phyloP scores from a whole-genome alignment of 1,284 basidiomycete genomes.

The Neotropicomus parvogracilis region DNA sequence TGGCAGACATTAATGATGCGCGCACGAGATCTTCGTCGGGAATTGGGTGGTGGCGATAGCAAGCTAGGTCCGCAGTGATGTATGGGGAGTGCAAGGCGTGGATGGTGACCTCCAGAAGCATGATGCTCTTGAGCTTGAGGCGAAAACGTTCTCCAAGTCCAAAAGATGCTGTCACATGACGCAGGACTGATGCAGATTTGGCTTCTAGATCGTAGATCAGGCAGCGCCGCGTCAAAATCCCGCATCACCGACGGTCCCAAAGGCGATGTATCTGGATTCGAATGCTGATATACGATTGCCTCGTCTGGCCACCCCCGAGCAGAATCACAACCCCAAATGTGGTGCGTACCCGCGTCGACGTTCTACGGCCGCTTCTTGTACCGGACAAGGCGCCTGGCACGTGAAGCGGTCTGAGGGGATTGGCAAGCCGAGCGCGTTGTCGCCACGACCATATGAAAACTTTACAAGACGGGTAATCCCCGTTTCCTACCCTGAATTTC shows the following conservation, averaged over 20 bases:
- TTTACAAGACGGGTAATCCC: slow-evolving; percentile 30
- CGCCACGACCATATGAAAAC: slow-evolving; percentile 20
- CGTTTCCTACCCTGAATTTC: slow-evolving; percentile 31
- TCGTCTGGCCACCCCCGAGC: neutral
- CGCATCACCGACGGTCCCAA: slow-evolving; percentile 1
- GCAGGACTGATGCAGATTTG: slow-evolving; percentile 1
- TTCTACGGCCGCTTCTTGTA: neutral
- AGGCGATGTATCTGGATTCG: slow-evolving; percentile 7
- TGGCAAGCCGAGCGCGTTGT: slow-evolving; percentile 6
- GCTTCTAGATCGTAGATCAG: slow-evolving; percentile 11
- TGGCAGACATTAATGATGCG: slow-evolving; percentile 15
- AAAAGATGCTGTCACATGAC: slow-evolving; percentile 23
- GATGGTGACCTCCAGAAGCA: slow-evolving; percentile 2
- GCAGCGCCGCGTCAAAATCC: neutral
- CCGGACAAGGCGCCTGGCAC: neutral
- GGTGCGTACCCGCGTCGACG: neutral
- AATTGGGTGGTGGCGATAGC: slow-evolving; percentile 21
- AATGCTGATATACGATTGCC: slow-evolving; percentile 9
- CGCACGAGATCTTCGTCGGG: slow-evolving; percentile 23
- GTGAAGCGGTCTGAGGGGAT: neutral
- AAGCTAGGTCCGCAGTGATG: slow-evolving; percentile 26
- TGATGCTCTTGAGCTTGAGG: slow-evolving; percentile 20
- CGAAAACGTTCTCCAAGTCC: slow-evolving; percentile 28
- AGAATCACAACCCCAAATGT: neutral
- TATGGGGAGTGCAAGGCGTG: slow-evolving; percentile 10